Conservation (phyloP, 495 filamentous ascomycete genomes). For the Letharia columbiana region DNA sequence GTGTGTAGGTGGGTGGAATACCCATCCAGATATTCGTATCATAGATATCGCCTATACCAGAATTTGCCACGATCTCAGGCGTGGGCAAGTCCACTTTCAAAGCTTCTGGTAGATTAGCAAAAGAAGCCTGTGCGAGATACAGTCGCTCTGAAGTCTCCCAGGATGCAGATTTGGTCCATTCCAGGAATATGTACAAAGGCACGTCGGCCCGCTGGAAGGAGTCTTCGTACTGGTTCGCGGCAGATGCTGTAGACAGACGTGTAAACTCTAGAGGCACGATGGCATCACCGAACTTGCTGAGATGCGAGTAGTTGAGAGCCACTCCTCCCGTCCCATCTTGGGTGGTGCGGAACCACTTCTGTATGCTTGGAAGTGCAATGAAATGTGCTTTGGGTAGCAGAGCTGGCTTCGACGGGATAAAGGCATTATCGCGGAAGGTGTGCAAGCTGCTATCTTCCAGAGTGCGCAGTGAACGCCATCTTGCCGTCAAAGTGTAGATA, state of each 20-base stretch:
- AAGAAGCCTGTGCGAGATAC: slow-evolving; percentile 77
- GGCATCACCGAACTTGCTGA: slow-evolving; percentile 40
- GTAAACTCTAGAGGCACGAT: slow-evolving; percentile 55
- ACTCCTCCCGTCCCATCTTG: slow-evolving; percentile 6
- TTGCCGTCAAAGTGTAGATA: background rate
- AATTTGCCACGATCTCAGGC: slow-evolving; percentile 51
- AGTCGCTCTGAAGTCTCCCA: slow-evolving; percentile 36
- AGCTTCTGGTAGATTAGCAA: slow-evolving; percentile 52
- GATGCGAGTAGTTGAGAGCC: slow-evolving; percentile 41
- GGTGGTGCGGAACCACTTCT: slow-evolving; percentile 43
- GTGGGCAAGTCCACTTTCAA: slow-evolving; percentile 59
- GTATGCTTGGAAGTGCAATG: slow-evolving; percentile 39
- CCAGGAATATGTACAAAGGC: slow-evolving; percentile 49
- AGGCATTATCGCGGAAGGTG: slow-evolving; percentile 42
- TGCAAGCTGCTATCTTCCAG: slow-evolving; percentile 23
- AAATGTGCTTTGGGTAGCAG: slow-evolving; percentile 42
- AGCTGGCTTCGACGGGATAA: slow-evolving; percentile 39
- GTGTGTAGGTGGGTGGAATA: slow-evolving; percentile 73
- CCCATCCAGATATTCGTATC: slow-evolving; percentile 84
- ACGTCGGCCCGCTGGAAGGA: slow-evolving; percentile 50
- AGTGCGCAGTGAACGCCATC: slow-evolving; percentile 16
- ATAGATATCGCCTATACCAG: slow-evolving; percentile 72
- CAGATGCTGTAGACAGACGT: slow-evolving; percentile 7
- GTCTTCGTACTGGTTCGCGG: background rate
- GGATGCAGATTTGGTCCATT: slow-evolving; percentile 38